These are phyloP conservation scores for Chaetomium strumarium DNA, from an alignment of 2,329 filamentous ascomycete species.

Conservation along the genomic window DNA sequence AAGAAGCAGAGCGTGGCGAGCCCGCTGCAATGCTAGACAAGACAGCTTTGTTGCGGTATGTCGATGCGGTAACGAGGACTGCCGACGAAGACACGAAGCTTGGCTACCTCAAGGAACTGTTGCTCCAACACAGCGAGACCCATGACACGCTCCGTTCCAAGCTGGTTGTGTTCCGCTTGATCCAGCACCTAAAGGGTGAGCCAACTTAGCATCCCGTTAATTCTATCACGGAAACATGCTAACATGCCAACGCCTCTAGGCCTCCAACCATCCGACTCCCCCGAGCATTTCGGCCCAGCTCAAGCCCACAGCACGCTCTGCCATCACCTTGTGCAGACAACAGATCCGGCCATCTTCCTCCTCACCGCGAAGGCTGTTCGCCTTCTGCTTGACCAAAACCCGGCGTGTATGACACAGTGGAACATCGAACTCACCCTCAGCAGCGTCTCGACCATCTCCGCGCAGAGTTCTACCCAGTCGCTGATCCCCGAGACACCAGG, in stretches of 20 bases:
- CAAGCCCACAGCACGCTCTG: constrained; percentile 38
- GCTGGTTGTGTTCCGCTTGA: constrained; percentile 39
- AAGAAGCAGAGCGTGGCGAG: constrained; percentile 12
- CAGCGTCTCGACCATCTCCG: constrained; percentile 36
- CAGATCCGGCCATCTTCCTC: constrained; percentile 30
- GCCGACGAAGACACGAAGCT: constrained; percentile 29
- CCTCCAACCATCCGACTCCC: constrained; percentile 3
- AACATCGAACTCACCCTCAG: constrained; percentile 50
- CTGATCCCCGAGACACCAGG: constrained; percentile 29
- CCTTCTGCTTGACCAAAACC: constrained; percentile 45
- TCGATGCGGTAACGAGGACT: constrained; percentile 24
- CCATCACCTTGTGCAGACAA: constrained; percentile 28
- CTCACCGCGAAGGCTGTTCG: constrained; percentile 38
- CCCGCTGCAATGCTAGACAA: constrained; percentile 27
- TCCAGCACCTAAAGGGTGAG: constrained; percentile 37
- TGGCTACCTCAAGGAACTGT: constrained; percentile 35
- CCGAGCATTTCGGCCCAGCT: constrained; percentile 33
- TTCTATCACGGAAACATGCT: not conserved
- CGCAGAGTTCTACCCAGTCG: constrained; percentile 23
- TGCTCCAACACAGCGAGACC: constrained; percentile 29
- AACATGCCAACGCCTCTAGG: constrained; percentile 12
- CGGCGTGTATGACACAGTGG: constrained; percentile 50
- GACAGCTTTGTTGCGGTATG: constrained; percentile 26
- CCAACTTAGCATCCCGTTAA: not conserved
- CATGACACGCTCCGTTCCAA: constrained; percentile 36